These are phyloP conservation scores for Helotiales sp. DNA, from an alignment of 2,329 filamentous ascomycete species.

Conservation along the genomic window DNA sequence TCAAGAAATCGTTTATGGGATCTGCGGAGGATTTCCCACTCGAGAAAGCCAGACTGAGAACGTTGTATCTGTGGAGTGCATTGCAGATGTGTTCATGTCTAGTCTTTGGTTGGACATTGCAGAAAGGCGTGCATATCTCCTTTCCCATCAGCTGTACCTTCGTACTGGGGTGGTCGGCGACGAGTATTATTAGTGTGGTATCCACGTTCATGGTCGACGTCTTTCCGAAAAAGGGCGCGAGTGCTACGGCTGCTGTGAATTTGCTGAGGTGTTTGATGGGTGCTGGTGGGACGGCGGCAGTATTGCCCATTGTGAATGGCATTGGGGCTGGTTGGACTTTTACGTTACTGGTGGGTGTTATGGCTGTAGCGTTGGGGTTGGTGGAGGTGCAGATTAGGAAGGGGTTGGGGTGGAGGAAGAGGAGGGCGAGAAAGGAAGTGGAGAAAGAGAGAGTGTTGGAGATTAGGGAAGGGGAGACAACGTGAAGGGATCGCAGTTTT, in stretches of 20 bases:
- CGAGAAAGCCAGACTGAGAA: slow-evolving; percentile 45
- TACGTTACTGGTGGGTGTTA: slow-evolving; percentile 31
- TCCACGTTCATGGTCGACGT: slow-evolving; percentile 45
- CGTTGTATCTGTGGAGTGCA: slow-evolving; percentile 43
- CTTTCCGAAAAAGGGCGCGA: slow-evolving; percentile 42
- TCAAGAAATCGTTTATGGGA: slow-evolving; percentile 26
- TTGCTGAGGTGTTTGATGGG: slow-evolving; percentile 44
- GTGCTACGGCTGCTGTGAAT: slow-evolving; percentile 46
- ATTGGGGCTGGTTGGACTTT: slow-evolving; percentile 39
- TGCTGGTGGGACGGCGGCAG: slow-evolving; percentile 42
- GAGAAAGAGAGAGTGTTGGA: background rate
- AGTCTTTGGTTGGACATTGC: slow-evolving; percentile 46
- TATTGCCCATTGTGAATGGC: slow-evolving; percentile 36
- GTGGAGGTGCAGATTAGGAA: slow-evolving; percentile 42
- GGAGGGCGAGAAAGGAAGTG: slow-evolving; percentile 17
- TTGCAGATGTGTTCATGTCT: slow-evolving; percentile 45
- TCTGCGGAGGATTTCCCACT: slow-evolving; percentile 47
- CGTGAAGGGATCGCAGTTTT: background rate
- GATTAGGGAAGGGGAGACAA: background rate
- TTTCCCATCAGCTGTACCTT: slow-evolving; percentile 44
- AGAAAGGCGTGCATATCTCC: slow-evolving; percentile 42
- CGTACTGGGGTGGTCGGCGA: slow-evolving; percentile 44
- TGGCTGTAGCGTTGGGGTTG: slow-evolving; percentile 50
- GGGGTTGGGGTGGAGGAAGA: slow-evolving; percentile 50
- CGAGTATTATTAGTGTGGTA: slow-evolving; percentile 44